These are phyloP conservation scores for Hyphodiscus hymeniophilus DNA, from an alignment of 495 filamentous ascomycete species.

Conservation along the genomic window DNA sequence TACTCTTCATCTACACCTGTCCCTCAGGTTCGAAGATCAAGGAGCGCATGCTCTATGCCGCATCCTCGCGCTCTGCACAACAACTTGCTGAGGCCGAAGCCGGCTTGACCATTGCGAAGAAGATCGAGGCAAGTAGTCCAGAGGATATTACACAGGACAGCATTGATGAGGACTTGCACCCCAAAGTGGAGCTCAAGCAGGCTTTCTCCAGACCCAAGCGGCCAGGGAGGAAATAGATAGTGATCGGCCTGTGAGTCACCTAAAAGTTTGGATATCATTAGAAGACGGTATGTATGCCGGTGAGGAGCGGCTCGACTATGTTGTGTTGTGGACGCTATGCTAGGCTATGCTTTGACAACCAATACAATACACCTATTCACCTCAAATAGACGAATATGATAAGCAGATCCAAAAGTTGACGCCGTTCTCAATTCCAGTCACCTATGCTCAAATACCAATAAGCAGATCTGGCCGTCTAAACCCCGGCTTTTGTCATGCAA, in stretches of 20 bases:
- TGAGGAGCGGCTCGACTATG: no score
- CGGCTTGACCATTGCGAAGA: conserved; percentile 68
- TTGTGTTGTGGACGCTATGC: conserved; percentile 4
- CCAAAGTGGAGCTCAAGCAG: conserved; percentile 57
- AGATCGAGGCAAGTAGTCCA: conserved; percentile 53
- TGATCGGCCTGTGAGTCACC: no score
- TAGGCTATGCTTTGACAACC: no score
- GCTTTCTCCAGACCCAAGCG: conserved; percentile 86
- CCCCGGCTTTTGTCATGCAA: no score
- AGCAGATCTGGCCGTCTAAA: no score
- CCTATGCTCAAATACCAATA: no score
- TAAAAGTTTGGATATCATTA: no score
- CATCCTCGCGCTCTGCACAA: conserved; percentile 66
- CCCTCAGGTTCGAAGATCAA: conserved; percentile 74
- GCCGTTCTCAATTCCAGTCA: no score
- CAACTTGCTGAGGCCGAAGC: conserved; percentile 57
- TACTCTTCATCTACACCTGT: conserved; percentile 94
- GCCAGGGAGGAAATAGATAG: conserved; percentile 46
- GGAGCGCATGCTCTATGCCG: conserved; percentile 91
- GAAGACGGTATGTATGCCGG: no score
- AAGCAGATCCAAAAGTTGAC: no score
- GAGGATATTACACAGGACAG: conserved; percentile 67
- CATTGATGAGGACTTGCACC: conserved; percentile 70
- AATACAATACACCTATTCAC: no score
- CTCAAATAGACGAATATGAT: no score